Conservation (phyloP, 2,329 filamentous ascomycete genomes). For the Trichocomaceae sp. region DNA sequence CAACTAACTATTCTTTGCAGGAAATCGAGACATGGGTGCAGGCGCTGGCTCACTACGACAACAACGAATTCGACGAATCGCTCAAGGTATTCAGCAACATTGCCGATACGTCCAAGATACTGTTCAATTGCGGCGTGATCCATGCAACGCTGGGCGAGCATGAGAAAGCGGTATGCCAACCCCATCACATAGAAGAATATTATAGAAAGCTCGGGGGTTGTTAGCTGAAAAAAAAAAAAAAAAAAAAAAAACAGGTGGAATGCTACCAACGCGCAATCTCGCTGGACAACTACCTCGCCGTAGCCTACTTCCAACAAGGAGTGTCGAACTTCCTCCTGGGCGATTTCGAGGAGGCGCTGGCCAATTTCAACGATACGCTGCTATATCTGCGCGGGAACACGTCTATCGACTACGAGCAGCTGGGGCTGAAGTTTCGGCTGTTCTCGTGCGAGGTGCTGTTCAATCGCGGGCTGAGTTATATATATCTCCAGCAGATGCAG, state of each 20-base stretch:
- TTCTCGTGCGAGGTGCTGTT: conserved; percentile 98
- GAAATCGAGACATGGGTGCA: conserved; percentile 99
- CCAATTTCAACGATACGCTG: conserved; percentile 97
- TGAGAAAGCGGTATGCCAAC: conserved; percentile 71
- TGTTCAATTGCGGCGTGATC: conserved; percentile 98
- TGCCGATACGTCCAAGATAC: conserved; percentile 91
- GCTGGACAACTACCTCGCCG: conserved; percentile 89
- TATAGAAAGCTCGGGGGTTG: no score
- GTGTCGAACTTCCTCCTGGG: conserved; percentile 96
- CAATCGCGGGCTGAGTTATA: conserved; percentile 94
- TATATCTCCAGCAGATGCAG: conserved; percentile 88
- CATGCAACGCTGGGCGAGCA: conserved; percentile 95
- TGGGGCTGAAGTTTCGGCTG: conserved; percentile 90
- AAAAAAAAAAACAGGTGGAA: conserved; percentile 85
- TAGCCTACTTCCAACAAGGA: conserved; percentile 97
- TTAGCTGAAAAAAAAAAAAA: no score
- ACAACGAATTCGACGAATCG: conserved; percentile 92
- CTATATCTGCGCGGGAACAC: conserved; percentile 92
- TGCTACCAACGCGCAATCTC: conserved; percentile 88
- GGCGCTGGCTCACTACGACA: conserved; percentile 87
- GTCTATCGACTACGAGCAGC: conserved; percentile 94
- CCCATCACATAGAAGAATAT: no score
- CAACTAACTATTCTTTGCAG: conserved; percentile 41
- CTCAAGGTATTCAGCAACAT: conserved; percentile 78
- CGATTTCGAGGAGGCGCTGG: conserved; percentile 93